Evolutionary conservation across 2,329 filamentous ascomycete genomes (phyloP), one percentile per base, ranked within the genome.

Genomic region (Monosporascus sp.): DNA sequence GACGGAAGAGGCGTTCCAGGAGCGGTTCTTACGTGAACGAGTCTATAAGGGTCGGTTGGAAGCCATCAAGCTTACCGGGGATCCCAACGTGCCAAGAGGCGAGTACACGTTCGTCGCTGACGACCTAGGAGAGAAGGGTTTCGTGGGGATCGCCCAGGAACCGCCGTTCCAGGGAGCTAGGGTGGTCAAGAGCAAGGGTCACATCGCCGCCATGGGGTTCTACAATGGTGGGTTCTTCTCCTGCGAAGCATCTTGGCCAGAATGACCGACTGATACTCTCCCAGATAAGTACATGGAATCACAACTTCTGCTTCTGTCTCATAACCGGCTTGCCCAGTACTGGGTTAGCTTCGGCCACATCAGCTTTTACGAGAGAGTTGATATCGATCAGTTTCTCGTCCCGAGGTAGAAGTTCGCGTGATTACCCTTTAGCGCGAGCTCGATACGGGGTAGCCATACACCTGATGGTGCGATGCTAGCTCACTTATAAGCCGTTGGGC

Each of bases 21-120:
- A 64, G 37, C 73, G 79, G 18, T 74, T 75, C 48, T 64, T 68
- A 1, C 72, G 77, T 15, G 74, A 75, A 25, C 71, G 73, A 15
- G 73, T 82, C 1, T 83, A 88, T 59, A 77, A 75, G 14, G 90
- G 90, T 5, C 77, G 84, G 2, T 70, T 97, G 3, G 85, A 92
- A 67, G 93, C 88, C 0, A 85, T 97, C 65, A 97, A 97, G 68
- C 74, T 99, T 36, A 97, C 93, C 0, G 93, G 93, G 1, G 93
- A 99, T 64, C 84, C 87, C 0, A 95, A 97, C 60, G 85, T 97
- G 15, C 93, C 93, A 0, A 80, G 92, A 8, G 93, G 92, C 8
- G 88, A 97, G 68, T 83, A 86, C 60, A 90, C 88, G 0, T 97
- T 96, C 67, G 78, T 89, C 3, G 87, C 85, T 0, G 82, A 90